Conservation (phyloP, 140 eudicot species). For the Flaveria floridana region DNA sequence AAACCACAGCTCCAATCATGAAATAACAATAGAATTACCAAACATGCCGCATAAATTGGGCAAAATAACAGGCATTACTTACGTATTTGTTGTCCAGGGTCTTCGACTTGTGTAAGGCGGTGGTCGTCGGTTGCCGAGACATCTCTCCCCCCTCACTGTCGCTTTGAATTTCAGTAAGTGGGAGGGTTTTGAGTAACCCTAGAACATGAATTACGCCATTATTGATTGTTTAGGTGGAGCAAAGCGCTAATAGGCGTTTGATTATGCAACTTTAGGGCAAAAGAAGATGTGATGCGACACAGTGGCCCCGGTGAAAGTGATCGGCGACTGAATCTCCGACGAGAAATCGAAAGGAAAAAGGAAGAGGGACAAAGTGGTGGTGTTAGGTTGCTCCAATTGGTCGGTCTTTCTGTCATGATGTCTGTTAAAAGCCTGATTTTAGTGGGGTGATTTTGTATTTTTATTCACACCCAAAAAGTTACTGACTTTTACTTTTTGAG, state of each 20-base stretch:
- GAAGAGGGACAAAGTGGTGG: slow-evolving; percentile 20
- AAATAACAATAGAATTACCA: not conserved
- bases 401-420: slow-evolving; percentile 39
- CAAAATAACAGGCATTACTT: slow-evolving; percentile 27
- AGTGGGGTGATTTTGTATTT: not conserved
- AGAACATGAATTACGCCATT: slow-evolving; percentile 32
- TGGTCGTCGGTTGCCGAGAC: slow-evolving; percentile 72
- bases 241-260: slow-evolving; percentile 9
- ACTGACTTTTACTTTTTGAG: too few relatives aligned
- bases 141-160: slow-evolving; percentile 37
- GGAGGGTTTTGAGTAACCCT: slow-evolving; percentile 41
- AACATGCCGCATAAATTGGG: not conserved
- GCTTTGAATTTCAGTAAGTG: slow-evolving; percentile 24
- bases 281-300: slow-evolving; percentile 1
- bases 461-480: not conserved
- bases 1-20: not conserved
- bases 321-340: slow-evolving; percentile 37
- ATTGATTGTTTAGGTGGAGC: slow-evolving; percentile 6
- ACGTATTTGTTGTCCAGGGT: slow-evolving; percentile 95
- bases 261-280: slow-evolving; percentile 1
- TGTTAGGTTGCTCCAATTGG: slow-evolving; percentile 35
- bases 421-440: slow-evolving; percentile 16
- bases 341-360: not conserved
- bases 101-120: slow-evolving; percentile 76
- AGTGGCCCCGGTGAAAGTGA: slow-evolving; percentile 29